These are phyloP conservation scores for Ceratocystis smalleyi DNA, from an alignment of 2,329 filamentous ascomycete genomes.

Conservation along the genomic window DNA sequence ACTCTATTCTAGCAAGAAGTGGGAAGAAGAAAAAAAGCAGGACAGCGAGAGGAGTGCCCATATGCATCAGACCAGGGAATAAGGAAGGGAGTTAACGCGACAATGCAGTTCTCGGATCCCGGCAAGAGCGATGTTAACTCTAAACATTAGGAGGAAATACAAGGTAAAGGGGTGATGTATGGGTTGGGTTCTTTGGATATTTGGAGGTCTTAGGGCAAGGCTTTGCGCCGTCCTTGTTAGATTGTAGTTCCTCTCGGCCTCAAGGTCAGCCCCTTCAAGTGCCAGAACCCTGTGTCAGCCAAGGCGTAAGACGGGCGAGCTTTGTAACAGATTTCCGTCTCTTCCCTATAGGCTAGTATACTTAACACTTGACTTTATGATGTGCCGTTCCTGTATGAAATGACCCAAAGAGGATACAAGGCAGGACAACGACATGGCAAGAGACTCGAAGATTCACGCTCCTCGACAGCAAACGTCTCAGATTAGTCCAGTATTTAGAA, in stretches of 20 bases:
- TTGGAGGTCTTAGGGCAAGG: not conserved
- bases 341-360: too few species aligned
- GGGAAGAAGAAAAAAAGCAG: not conserved
- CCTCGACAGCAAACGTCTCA: not conserved
- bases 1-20: not conserved
- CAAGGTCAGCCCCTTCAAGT: too few species aligned
- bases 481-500: not conserved
- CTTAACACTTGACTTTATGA: too few species aligned
- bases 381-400: not conserved
- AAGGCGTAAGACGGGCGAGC: too few species aligned
- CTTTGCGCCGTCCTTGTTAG: not conserved
- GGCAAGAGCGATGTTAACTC: not conserved
- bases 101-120: not conserved
- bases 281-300: too few species aligned
- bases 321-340: too few species aligned
- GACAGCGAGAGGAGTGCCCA: not conserved
- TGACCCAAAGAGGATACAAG: not conserved
- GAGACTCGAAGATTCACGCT: not conserved
- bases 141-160: not conserved
- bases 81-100: not conserved
- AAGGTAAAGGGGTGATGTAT: not conserved
- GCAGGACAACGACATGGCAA: not conserved
- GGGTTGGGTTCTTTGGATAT: not conserved
- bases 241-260: too few species aligned
- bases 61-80: not conserved